These are phyloP conservation scores for Limnomonas spitsbergensis DNA, from an alignment of 139 green algal genomes.

Conservation along the genomic window DNA sequence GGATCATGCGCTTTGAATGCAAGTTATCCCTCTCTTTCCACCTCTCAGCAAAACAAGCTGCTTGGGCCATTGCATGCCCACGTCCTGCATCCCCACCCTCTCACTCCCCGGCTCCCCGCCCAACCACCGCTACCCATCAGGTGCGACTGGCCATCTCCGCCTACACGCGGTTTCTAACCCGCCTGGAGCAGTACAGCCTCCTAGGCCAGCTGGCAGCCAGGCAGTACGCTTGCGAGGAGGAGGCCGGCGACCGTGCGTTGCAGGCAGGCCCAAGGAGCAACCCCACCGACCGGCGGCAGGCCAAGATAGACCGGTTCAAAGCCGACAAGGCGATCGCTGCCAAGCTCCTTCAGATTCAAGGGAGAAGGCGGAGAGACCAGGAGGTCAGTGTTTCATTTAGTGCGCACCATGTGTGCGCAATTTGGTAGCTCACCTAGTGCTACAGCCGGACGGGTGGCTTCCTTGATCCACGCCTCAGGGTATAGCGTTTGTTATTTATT, in stretches of 20 bases:
- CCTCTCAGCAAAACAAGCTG: neutral
- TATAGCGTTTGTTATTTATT: no score
- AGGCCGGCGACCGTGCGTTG: neutral
- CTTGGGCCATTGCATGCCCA: neutral
- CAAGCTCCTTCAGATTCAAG: no score
- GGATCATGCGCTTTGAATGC: no score
- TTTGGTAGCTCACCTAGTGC: no score
- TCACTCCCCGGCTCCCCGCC: neutral
- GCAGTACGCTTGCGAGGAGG: neutral
- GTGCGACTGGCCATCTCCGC: neutral
- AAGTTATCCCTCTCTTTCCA: neutral
- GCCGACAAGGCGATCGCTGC: conserved; percentile 30
- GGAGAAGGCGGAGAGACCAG: no score
- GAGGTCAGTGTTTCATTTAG: no score
- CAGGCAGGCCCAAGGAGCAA: neutral
- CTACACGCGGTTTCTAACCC: conserved; percentile 9
- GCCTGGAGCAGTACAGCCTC: conserved; percentile 34
- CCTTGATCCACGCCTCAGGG: no score
- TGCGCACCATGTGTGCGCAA: no score
- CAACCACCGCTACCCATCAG: no score
- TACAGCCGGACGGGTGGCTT: no score
- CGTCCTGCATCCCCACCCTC: neutral
- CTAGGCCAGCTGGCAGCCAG: conserved; percentile 21
- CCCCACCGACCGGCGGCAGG: neutral
- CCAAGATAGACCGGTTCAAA: conserved; percentile 36